Percentiles rank a stretch among this genome's conserved stretches.
phyloP scores from a whole-genome alignment of 768 basidiomycete species.

The Galerina sulciceps region DNA sequence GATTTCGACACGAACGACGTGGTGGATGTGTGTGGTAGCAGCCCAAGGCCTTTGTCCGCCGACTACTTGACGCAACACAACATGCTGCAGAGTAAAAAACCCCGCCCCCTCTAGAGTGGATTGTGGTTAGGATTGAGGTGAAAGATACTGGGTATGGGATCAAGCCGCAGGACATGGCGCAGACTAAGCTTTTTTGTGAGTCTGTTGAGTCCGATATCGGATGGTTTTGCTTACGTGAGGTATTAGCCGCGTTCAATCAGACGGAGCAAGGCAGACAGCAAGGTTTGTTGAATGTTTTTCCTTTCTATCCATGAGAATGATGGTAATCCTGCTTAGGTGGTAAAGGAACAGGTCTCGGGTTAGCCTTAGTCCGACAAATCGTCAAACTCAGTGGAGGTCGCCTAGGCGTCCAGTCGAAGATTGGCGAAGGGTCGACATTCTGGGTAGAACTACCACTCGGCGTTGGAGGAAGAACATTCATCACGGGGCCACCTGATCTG shows the following conservation, averaged over 20 bases:
- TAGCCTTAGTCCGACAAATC: constrained; percentile 80
- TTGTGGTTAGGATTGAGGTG: constrained; percentile 86
- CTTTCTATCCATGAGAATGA: background rate
- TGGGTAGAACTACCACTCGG: constrained; percentile 88
- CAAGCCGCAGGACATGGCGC: constrained; percentile 61
- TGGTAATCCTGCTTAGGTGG: constrained; percentile 42
- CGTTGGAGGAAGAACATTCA: constrained; percentile 60
- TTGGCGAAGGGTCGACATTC: constrained; percentile 79
- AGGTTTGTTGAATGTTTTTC: constrained; percentile 32
- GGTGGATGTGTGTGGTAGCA: constrained; percentile 21
- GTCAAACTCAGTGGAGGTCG: constrained; percentile 77
- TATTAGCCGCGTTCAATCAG: constrained; percentile 73
- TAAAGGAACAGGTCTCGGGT: constrained; percentile 74
- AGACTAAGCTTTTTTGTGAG: constrained; percentile 74
- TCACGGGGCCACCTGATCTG: constrained; percentile 22
- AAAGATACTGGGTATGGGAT: constrained; percentile 71
- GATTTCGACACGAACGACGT: constrained; percentile 7
- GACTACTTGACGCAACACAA: constrained; percentile 56
- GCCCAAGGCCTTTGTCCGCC: constrained; percentile 40
- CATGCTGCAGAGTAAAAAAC: constrained; percentile 38
- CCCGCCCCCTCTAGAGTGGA: constrained; percentile 52
- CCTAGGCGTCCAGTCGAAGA: constrained; percentile 67
- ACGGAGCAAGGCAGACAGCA: constrained; percentile 78
- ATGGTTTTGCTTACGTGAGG: background rate
- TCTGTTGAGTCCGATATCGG: constrained; percentile 5